phyloP scores from a whole-genome alignment of 805 yeast species.

The Cyberlindnera petersonii region DNA sequence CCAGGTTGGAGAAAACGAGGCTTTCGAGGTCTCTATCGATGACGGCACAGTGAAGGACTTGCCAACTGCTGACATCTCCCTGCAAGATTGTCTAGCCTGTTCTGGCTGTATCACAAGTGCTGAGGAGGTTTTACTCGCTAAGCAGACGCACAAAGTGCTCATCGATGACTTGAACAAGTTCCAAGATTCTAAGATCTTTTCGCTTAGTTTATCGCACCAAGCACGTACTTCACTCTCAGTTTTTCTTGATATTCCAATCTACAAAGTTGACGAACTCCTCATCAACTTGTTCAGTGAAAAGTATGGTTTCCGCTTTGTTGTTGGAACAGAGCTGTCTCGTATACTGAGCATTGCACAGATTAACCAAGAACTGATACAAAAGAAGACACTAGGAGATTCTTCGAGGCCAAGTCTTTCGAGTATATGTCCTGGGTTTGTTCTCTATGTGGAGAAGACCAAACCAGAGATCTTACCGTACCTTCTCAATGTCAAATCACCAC shows the following conservation, averaged over 20 bases:
- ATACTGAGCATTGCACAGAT: slow-evolving; percentile 55
- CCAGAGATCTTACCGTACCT: slow-evolving; percentile 72
- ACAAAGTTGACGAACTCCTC: slow-evolving; percentile 57
- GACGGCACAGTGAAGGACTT: slow-evolving; percentile 43
- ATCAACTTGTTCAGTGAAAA: slow-evolving; percentile 51
- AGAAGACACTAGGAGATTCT: slow-evolving; percentile 3
- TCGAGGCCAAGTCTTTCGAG: slow-evolving; percentile 45
- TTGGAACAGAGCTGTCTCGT: slow-evolving; percentile 84
- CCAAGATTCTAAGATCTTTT: slow-evolving; percentile 44
- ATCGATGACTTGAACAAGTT: slow-evolving; percentile 48
- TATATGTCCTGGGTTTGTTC: slow-evolving; percentile 94
- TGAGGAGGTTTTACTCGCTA: slow-evolving; percentile 88
- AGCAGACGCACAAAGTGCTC: slow-evolving; percentile 83
- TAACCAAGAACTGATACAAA: slow-evolving; percentile 34
- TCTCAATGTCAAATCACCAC: slow-evolving; percentile 81
- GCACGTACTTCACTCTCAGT: slow-evolving; percentile 76
- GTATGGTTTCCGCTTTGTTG: slow-evolving; percentile 68
- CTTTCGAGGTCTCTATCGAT: slow-evolving; percentile 64
- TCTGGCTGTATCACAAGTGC: slow-evolving; percentile 96
- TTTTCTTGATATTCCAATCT: slow-evolving; percentile 52
- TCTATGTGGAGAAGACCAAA: slow-evolving; percentile 94
- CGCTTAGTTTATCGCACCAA: slow-evolving; percentile 81
- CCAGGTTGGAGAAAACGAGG: slow-evolving; percentile 53
- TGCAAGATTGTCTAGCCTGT: slow-evolving; percentile 94
- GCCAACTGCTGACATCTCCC: slow-evolving; percentile 79